Evolutionary conservation across 2,329 filamentous ascomycete genomes (phyloP), one percentile per base, ranked within the genome.

Genomic region (Pseudogymnoascus sp.): DNA sequence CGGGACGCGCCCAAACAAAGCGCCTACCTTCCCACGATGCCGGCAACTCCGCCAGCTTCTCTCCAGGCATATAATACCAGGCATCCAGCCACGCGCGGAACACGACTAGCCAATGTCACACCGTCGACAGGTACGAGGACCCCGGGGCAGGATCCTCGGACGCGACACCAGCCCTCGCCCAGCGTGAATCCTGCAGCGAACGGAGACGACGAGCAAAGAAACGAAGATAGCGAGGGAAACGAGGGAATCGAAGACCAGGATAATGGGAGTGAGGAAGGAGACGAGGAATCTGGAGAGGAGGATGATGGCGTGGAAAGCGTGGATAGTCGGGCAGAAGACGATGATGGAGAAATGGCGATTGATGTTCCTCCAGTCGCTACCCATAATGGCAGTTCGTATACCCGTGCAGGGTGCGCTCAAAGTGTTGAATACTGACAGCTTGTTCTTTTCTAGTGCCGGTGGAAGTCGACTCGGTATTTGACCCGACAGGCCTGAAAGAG

Each of bases 401-500:
- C 33, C 13, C 2, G 9, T 40, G n/a, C 6, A 59, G 4, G 15
- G n/a, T 27, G 5, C 72, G 72, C n/a, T 71, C 74, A 9, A 35
- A 5, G 10, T 15, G 21, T 27, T 13, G 13, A 12, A 27, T 33
- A 13, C 36, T 55, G 15, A 62, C 33, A 8, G 21, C 5, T 33
- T 25, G 40, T 21, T 18, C 1, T 10, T 31, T 5, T 36, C 29
- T 62, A 72, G 70, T 67, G 10, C 67, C 67, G n/a, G 72, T 72
- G 68, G 72, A 73, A 39, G 64, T 70, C 6, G 68, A 72, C 61
- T 60, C 70, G 4, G 70, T 72, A 0, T 82, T 86, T 60, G 79
- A 86, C 62, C 77, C 84, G 12, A 75, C 79, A 15, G 79, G 86
- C 45, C 78, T 93, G 65, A 92, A 92, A 72, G 90, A 94, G 72